Conservation (phyloP, 345 rosid genomes). For the Erysimum cheiranthoides region DNA sequence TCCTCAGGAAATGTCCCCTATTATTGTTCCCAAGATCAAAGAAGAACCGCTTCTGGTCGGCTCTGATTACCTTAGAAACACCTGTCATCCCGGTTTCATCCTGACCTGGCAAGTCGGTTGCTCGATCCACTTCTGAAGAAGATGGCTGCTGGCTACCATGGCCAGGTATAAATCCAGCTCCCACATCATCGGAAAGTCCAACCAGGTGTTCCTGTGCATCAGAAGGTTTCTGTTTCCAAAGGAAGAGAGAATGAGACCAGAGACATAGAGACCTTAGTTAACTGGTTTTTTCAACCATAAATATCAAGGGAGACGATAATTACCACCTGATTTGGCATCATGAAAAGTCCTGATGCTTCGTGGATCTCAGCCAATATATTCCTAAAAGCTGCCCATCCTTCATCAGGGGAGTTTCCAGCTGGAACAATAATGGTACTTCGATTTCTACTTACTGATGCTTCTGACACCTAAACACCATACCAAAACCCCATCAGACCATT, state of each 20-base stretch:
- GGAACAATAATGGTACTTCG: slow-evolving; percentile 97
- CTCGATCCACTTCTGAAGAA: slow-evolving; percentile 74
- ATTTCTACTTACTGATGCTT: slow-evolving; percentile 94
- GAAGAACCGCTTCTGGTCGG: slow-evolving; percentile 92
- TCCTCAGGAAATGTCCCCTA: slow-evolving; percentile 94
- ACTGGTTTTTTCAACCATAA: background rate
- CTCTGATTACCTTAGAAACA: slow-evolving; percentile 87
- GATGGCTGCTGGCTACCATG: slow-evolving; percentile 76
- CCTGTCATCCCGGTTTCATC: slow-evolving; percentile 71
- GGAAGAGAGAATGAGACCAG: slow-evolving; percentile 28
- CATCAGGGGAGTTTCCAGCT: slow-evolving; percentile 84
- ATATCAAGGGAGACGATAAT: background rate
- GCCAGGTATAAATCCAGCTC: slow-evolving; percentile 99
- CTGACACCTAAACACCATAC: slow-evolving; percentile 68
- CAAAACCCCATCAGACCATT: slow-evolving; percentile 30
- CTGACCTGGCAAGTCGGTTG: slow-evolving; percentile 69
- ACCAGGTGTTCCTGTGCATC: slow-evolving; percentile 75
- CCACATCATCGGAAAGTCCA: slow-evolving; percentile 98
- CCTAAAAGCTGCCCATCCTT: slow-evolving; percentile 98
- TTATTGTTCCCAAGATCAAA: slow-evolving; percentile 95
- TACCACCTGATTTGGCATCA: slow-evolving; percentile 75
- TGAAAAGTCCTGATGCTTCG: slow-evolving; percentile 79
- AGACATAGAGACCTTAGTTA: slow-evolving; percentile 9
- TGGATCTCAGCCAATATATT: slow-evolving; percentile 87
- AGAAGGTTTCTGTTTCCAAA: slow-evolving; percentile 63